These are phyloP conservation scores for Streptanthus diversifolius DNA, from an alignment of 345 rosid genomes.

Conservation along the genomic window DNA sequence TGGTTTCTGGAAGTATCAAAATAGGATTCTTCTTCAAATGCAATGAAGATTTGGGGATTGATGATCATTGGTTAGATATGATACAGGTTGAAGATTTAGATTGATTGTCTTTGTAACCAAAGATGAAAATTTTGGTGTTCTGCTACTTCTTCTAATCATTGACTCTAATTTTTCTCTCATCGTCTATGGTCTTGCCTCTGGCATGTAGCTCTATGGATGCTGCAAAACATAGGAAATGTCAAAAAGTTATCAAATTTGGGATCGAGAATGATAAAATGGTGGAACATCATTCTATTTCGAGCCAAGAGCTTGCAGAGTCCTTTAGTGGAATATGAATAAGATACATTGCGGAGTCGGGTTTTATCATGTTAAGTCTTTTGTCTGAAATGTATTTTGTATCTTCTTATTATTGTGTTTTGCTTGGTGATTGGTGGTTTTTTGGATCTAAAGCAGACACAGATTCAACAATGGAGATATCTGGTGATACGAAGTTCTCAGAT, in stretches of 20 bases:
- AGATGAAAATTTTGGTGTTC: not conserved
- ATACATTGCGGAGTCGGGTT: not conserved
- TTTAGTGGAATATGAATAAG: not conserved
- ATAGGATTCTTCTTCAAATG: not conserved
- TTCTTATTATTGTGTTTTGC: not conserved
- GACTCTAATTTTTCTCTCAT: not conserved
- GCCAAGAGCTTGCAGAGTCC: not conserved
- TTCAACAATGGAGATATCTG: slow-evolving; percentile 68
- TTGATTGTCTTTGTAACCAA: not conserved
- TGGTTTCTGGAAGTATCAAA: not conserved
- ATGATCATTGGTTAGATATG: not conserved
- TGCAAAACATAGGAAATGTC: not conserved
- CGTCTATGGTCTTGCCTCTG: not conserved
- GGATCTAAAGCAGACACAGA: slow-evolving; percentile 41
- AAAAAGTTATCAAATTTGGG: not conserved
- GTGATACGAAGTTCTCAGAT: slow-evolving; percentile 69
- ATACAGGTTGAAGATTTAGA: not conserved
- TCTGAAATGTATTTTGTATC: not conserved
- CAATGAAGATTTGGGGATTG: not conserved
- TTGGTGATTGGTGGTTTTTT: slow-evolving; percentile 9
- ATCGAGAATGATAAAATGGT: not conserved
- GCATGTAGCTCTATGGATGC: not conserved
- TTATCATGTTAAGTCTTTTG: not conserved
- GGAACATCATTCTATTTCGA: not conserved
- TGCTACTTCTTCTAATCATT: not conserved